phyloP scores from a whole-genome alignment of 2,329 filamentous ascomycete species.

The Plenodomus biglobosus region DNA sequence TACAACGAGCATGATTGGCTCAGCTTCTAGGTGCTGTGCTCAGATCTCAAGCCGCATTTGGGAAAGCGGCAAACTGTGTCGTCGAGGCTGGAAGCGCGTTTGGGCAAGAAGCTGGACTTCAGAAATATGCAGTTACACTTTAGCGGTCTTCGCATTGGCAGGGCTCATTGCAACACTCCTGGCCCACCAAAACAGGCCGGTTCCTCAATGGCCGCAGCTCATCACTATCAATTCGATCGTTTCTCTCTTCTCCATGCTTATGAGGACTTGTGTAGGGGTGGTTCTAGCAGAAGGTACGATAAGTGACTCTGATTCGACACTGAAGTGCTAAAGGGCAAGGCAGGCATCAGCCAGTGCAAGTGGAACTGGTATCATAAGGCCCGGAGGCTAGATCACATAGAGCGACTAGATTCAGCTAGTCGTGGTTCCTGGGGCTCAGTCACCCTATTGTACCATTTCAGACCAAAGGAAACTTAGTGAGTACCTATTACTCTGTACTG shows the following conservation, averaged over 20 bases:
- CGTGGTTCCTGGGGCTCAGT: conserved; percentile 14
- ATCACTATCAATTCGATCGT: conserved; percentile 12
- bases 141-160: conserved; percentile 5
- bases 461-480: conserved; percentile 2
- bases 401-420: conserved; percentile 12
- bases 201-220: conserved; percentile 13
- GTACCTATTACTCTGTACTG: background rate
- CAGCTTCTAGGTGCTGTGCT: too few species aligned
- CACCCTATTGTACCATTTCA: conserved; percentile 2
- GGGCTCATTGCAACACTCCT: conserved; percentile 8
- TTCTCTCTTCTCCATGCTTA: conserved; percentile 11
- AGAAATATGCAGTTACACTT: conserved; percentile 8
- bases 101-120: conserved; percentile 8
- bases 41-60: background rate
- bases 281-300: conserved; percentile 12
- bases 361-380: conserved; percentile 13
- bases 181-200: conserved; percentile 4
- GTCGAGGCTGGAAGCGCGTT: background rate
- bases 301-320: background rate
- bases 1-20: too few species aligned
- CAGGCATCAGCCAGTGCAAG: conserved; percentile 19
- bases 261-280: conserved; percentile 7
- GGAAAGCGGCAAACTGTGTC: too few species aligned
- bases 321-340: background rate
- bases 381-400: conserved; percentile 6